Conservation (phyloP, 2,329 filamentous ascomycete species). For the Coniella vitis region DNA sequence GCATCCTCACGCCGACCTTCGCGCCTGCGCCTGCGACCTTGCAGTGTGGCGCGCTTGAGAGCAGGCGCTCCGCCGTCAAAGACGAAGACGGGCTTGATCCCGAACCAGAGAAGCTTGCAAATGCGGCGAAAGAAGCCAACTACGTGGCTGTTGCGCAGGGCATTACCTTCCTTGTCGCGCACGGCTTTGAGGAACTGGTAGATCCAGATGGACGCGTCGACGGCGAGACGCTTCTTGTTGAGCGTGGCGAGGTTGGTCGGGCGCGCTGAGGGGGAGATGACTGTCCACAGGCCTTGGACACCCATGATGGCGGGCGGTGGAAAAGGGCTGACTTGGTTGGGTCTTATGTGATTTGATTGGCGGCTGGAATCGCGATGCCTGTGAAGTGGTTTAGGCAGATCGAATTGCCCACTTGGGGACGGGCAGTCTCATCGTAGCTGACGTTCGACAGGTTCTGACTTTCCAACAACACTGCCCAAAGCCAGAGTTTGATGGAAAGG, state of each 20-base stretch:
- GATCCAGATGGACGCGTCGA: slow-evolving; percentile 99
- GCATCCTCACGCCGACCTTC: slow-evolving; percentile 94
- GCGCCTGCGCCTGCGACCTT: slow-evolving; percentile 66
- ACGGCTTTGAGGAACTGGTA: slow-evolving; percentile 99
- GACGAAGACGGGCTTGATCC: slow-evolving; percentile 93
- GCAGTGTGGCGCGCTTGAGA: slow-evolving; percentile 87
- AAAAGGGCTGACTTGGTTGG: slow-evolving; percentile 11
- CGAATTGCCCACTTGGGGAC: background rate
- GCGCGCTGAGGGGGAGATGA: slow-evolving; percentile 88
- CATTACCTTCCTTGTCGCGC: slow-evolving; percentile 96
- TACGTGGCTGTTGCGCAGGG: slow-evolving; percentile 88
- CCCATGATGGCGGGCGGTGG: too few relatives aligned
- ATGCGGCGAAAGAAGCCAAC: slow-evolving; percentile 98
- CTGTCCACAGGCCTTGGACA: slow-evolving; percentile 96
- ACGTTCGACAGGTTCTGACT: background rate
- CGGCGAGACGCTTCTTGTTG: slow-evolving; percentile 90
- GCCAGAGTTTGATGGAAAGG: too few relatives aligned
- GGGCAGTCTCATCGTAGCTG: background rate
- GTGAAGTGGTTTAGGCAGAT: background rate
- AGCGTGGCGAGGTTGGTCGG: slow-evolving; percentile 95
- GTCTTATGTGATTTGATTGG: too few relatives aligned
- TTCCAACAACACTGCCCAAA: too few relatives aligned
- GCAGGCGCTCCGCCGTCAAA: slow-evolving; percentile 93
- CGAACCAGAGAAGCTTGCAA: slow-evolving; percentile 94
- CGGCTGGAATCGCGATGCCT: too few relatives aligned